These are phyloP conservation scores for Ganoderma lucidum DNA, from an alignment of 1,284 basidiomycete species.

Conservation along the genomic window DNA sequence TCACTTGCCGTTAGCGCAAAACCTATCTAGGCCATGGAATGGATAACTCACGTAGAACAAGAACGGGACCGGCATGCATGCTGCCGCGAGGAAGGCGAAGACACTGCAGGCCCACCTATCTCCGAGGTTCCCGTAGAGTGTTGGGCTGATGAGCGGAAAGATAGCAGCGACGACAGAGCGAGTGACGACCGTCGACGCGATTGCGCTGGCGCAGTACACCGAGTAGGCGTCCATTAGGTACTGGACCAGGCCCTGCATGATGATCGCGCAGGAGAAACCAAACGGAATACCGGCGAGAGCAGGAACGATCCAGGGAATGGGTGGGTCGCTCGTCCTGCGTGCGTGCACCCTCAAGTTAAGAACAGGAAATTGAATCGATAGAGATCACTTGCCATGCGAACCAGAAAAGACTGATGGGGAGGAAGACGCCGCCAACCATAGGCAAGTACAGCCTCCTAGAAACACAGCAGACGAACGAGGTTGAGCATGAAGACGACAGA, in stretches of 20 bases:
- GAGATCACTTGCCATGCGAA: conserved; percentile 52
- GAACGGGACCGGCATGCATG: conserved; percentile 62
- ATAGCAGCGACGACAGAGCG: conserved; percentile 70
- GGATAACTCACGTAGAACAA: conserved; percentile 53
- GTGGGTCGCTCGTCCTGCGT: conserved; percentile 61
- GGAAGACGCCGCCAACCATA: conserved; percentile 59
- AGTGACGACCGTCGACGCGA: conserved; percentile 75
- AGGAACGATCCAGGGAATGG: conserved; percentile 68
- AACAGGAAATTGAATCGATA: neutral
- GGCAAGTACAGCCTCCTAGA: conserved; percentile 65
- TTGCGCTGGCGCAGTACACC: conserved; percentile 70
- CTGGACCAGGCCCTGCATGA: conserved; percentile 64
- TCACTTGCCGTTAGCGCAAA: conserved; percentile 11
- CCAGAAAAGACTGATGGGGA: conserved; percentile 72
- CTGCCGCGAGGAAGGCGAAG: conserved; percentile 63
- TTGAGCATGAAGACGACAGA: neutral
- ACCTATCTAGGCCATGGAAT: neutral
- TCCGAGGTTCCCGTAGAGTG: conserved; percentile 66
- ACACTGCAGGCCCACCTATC: conserved; percentile 73
- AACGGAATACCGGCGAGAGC: conserved; percentile 71
- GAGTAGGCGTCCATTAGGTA: conserved; percentile 75
- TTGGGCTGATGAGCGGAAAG: conserved; percentile 67
- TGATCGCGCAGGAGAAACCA: conserved; percentile 66
- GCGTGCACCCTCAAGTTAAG: neutral
- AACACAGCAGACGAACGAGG: conserved; percentile 19